Evolutionary conservation across 2,329 filamentous ascomycete genomes (phyloP).

Genomic region (Apiospora sp.): DNA sequence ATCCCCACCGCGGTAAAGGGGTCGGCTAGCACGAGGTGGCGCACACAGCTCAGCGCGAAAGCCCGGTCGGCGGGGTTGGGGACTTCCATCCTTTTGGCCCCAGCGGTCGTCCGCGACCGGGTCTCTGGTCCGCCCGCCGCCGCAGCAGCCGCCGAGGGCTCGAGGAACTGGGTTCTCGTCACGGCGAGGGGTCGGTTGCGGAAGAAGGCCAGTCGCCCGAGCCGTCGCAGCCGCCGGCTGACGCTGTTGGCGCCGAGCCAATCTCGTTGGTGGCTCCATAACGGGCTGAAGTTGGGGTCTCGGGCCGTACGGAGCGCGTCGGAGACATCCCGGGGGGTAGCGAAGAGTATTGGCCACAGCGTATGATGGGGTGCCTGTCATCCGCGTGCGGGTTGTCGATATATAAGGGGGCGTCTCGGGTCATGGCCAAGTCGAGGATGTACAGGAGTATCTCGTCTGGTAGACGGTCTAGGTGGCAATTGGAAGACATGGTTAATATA

Average conservation of each 20-base stretch:
- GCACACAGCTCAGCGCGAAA: too few relatives aligned
- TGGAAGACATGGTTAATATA: not conserved
- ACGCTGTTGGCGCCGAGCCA: conserved; percentile 25
- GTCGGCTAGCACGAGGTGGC: too few relatives aligned
- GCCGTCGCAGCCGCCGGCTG: conserved; percentile 26
- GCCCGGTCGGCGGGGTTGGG: too few relatives aligned
- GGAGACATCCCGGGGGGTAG: too few relatives aligned
- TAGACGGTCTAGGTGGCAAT: conserved; percentile 14
- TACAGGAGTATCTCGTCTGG: conserved; percentile 28
- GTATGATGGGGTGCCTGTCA: too few relatives aligned
- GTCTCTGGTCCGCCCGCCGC: too few relatives aligned
- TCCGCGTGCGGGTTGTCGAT: not conserved
- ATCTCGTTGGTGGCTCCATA: not conserved
- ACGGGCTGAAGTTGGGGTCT: not conserved
- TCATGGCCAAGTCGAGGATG: conserved; percentile 26
- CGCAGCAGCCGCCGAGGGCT: too few relatives aligned
- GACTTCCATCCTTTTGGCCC: too few relatives aligned
- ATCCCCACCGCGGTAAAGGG: too few relatives aligned
- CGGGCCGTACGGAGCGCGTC: too few relatives aligned
- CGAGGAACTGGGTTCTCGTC: not conserved
- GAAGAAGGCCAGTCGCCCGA: conserved; percentile 30
- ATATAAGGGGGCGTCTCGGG: conserved; percentile 9
- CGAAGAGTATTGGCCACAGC: too few relatives aligned
- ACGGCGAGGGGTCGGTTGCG: conserved; percentile 25
- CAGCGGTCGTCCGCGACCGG: too few relatives aligned